Evolutionary conservation across 1,284 basidiomycete species (phyloP).

Genomic region (Ceratobasidium sp.): DNA sequence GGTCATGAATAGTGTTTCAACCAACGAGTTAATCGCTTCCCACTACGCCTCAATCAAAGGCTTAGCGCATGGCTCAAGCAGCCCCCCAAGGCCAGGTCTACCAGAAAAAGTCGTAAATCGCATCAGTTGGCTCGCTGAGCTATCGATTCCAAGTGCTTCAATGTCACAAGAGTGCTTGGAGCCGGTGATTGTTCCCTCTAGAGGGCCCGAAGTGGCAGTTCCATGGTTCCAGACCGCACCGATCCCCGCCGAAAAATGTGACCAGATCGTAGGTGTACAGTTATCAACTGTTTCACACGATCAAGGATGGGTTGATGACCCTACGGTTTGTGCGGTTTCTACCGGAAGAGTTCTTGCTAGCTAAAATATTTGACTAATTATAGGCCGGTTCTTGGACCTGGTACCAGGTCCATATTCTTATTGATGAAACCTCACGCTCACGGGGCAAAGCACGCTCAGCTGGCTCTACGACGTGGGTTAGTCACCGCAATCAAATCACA

Average conservation of each 20-base stretch:
- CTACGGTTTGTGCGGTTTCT: neutral
- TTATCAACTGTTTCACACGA: neutral
- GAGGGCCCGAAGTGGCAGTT: slow-evolving; percentile 1
- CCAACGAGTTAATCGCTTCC: neutral
- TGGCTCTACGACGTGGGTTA: neutral
- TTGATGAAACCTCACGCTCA: neutral
- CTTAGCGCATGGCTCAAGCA: neutral
- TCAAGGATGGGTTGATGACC: slow-evolving; percentile 4
- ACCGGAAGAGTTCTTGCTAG: neutral
- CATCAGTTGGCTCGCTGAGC: neutral
- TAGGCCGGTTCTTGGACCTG: slow-evolving; percentile 3
- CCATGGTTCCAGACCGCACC: slow-evolving; percentile 11
- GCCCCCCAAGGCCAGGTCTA: neutral
- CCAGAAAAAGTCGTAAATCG: slow-evolving; percentile 3
- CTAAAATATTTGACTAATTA: neutral
- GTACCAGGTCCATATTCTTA: neutral
- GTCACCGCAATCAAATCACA: neutral
- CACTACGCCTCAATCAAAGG: neutral
- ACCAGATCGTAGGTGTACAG: neutral
- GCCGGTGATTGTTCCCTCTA: neutral
- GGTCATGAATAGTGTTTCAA: neutral
- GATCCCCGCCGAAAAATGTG: neutral
- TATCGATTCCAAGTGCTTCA: neutral
- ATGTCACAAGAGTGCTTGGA: neutral
- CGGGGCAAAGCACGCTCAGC: neutral